Evolutionary conservation across 345 rosid species (phyloP), one percentile per base, ranked within the genome.

Genomic region (Ceriops tagal): DNA sequence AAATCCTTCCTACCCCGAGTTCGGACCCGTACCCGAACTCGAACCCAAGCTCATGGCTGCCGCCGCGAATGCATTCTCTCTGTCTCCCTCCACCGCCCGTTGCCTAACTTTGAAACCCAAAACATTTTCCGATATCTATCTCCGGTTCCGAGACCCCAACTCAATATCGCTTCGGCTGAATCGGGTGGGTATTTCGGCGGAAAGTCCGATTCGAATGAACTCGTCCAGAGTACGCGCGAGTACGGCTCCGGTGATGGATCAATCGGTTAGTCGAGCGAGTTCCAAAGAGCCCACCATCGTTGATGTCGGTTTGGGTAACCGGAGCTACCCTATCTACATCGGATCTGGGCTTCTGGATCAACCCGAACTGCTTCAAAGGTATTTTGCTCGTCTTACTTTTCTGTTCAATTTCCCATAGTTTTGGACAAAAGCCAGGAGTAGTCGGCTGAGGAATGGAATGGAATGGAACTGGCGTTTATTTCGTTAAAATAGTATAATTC

Each of bases 251-350:
- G 88, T 88, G 58, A 83, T 92, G 85, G 88, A 84, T 74, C 85
- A 81, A 65, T 79, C 88, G 13, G 76, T 78, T 51, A 52, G 72
- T 49, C 82, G 80, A 35, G 72, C 78, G 53, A 71, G 77, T 61
- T 30, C 87, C 66, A 55, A 58, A 65, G 73, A 32, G 66, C 91
- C 96, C 62, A 89, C 92, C 0, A 66, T 84, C 62, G 98, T 95
- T 43, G 85, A 95, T 6, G 99, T 95, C 68, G 92, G 90, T 79
- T 83, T 95, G 79, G 98, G 99, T 16, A 55, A 74, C 72, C 89
- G 99, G 74, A 95, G 98, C 75, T 95, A 95, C 71, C 99, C 98
- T 61, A 92, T 95, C 71, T 92, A 95, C 62, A 95, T 95, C 53
- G 98, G 98, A 52, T 83, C 98, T 64, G 93, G 92, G 1, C 83